Evolutionary conservation across 768 basidiomycete genomes (phyloP), one percentile per base, ranked within the genome.

Genomic region (Porpolomopsis calyptriformis): DNA sequence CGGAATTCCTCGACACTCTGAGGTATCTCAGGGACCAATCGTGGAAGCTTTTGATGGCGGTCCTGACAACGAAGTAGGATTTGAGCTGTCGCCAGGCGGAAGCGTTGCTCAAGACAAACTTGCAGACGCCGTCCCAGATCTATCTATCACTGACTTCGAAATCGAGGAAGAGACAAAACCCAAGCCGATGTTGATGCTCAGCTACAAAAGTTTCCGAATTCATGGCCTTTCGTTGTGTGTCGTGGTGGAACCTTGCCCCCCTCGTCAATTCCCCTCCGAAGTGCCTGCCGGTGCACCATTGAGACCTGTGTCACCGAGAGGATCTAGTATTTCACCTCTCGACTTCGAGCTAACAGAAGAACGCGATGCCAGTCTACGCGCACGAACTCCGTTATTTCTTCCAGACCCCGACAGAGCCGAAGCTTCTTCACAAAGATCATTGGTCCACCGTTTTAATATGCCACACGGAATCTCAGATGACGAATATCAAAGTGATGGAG

Each of bases 231-330:
- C 83, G 59, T 71, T 91, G 14, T 87, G 84, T 56, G 72, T 91
- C 27, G 81, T 91, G 19, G 78, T 89, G 12, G 88, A 91, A 58
- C 89, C 88, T 12, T 87, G 78, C 71, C 81, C 84, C 3, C 64
- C 74, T 11, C 57, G 78, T 29, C 72, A 68, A 27, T 52, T 61
- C 3, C 52, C 56, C 27, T 53, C 70, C 3, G 59, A 45, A 52
- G 61, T 50, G n/a, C 61, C 55, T 10, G 55, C 59, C 4, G 43
- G 58, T 4, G 43, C 53, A 18, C 48, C 40, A 41, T 25, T 53
- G 25, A 40, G 22, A 20, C 19, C 39, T 9, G 23, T n/a, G 19
- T 24, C 35, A 29, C 43, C 35, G 12, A 25, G 66, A 41, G 59
- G 60, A 16, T 55, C 61, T 25, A 66, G 59, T 48, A 56, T 68